phyloP scores from a whole-genome alignment of 345 rosid species.

The Moringa oleifera region DNA sequence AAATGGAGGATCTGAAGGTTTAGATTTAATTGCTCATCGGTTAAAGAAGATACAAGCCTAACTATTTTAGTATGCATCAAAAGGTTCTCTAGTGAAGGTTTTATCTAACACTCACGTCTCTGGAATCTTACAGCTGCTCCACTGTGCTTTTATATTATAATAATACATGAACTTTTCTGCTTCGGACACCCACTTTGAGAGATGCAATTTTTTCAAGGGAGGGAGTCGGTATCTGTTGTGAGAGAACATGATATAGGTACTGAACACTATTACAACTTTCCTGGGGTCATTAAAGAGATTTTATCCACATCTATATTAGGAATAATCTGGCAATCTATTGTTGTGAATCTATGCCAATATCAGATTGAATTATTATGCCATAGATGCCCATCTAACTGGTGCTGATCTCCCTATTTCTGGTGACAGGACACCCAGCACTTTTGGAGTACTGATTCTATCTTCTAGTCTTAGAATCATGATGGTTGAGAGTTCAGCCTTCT shows the following conservation, averaged over 20 bases:
- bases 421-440: neutral
- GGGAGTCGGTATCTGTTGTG: no score
- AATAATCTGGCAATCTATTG: conserved; percentile 19
- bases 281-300: conserved; percentile 8
- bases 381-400: conserved; percentile 19
- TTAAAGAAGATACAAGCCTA: neutral
- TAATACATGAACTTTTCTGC: conserved; percentile 4
- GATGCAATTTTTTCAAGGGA: conserved; percentile 18
- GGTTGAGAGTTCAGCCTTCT: neutral
- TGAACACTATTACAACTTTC: no score
- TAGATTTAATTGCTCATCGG: no score
- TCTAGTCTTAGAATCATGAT: neutral
- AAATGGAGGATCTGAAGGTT: no score
- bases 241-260: no score
- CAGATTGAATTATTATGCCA: conserved; percentile 13
- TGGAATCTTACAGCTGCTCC: conserved; percentile 24
- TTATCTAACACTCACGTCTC: conserved; percentile 1
- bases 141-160: conserved; percentile 14
- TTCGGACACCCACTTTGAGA: conserved; percentile 18
- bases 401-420: conserved; percentile 7
- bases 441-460: neutral
- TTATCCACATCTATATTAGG: conserved; percentile 7
- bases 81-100: neutral
- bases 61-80: neutral
- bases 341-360: conserved; percentile 26